Evolutionary conservation across 2,329 filamentous ascomycete species (phyloP), one percentile per base, ranked within the genome.

Genomic region (Huntiella moniliformis): DNA sequence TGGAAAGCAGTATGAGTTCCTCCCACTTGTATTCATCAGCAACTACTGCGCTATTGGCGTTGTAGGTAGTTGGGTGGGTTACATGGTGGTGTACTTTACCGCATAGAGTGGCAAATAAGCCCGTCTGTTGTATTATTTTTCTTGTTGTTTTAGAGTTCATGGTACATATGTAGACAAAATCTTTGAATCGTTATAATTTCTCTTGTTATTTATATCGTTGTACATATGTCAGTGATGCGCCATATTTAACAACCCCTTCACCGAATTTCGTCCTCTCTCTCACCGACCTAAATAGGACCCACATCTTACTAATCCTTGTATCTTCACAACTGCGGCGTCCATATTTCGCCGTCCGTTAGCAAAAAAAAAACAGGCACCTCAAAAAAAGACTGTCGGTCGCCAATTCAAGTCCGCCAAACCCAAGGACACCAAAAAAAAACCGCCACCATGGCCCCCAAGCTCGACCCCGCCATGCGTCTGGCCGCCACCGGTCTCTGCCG

Each of bases 11-110:
- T 84, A 82, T 55, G 85, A 95, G 62, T 98, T 96, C 60, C 63
- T 98, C 46, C 91, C 91, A 18, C 66, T 96, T 54, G 96, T 98
- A 88, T 91, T 96, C 58, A 95, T 79, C 54, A 96, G 88, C 66
- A 82, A 83, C 10, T 98, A 96, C 61, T 84, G 82, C 32, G 91
- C 91, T 4, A 67, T 96, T 48, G 91, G 91, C n/a, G 87, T 96
- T 1, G 77, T 95, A 13, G 86, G 85, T 3, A 96, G 91, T 63
- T 96, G 88, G 88, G 56, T 95, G 36, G 87, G 91, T 7, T 95
- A 94, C 59, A 75, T 87, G 65, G 82, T 93, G 31, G 86, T 96
- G 43, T 96, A 88, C 63, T 87, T 95, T 56, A 67, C 70, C 5
- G 70, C 69, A 32, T 73, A 47, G 38, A 50, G 17, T 36, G 32